These are phyloP conservation scores for Penicillium palitans DNA, from an alignment of 2,329 filamentous ascomycete species.

Conservation along the genomic window DNA sequence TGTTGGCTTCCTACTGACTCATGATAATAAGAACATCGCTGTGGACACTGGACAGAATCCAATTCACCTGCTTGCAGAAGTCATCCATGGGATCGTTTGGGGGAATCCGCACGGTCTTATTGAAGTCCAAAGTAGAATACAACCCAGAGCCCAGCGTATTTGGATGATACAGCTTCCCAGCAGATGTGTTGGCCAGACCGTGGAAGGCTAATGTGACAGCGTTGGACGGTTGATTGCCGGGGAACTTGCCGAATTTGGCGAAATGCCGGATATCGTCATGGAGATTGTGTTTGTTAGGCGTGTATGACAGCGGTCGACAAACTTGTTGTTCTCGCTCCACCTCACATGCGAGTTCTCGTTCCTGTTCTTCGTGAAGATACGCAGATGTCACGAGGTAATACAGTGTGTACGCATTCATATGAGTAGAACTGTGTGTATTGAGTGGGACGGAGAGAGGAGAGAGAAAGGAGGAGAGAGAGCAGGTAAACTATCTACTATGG, in stretches of 20 bases:
- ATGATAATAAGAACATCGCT: constrained; percentile 51
- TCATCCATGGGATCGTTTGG: constrained; percentile 49
- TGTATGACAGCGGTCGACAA: constrained; percentile 47
- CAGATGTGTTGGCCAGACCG: constrained; percentile 9
- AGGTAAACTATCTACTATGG: too few species aligned
- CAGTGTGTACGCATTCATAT: too few species aligned
- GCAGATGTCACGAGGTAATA: constrained; percentile 54
- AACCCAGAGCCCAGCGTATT: neutral
- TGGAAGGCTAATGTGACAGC: constrained; percentile 8
- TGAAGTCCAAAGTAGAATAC: constrained; percentile 11
- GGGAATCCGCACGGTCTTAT: neutral
- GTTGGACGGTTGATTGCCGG: neutral
- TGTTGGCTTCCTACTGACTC: constrained; percentile 61
- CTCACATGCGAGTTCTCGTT: constrained; percentile 61
- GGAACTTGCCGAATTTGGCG: constrained; percentile 7
- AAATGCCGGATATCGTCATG: constrained; percentile 14
- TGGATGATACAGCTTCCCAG: constrained; percentile 4
- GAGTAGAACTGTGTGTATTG: too few species aligned
- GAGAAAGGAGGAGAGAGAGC: too few species aligned
- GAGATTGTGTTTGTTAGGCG: constrained; percentile 37
- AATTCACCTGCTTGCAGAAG: constrained; percentile 58
- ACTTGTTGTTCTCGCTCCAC: constrained; percentile 60
- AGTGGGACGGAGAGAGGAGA: too few species aligned
- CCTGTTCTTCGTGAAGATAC: constrained; percentile 64
- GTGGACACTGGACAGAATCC: constrained; percentile 47